Conservation (phyloP, 2,329 filamentous ascomycete species). For the Exophiala alcalophila region DNA sequence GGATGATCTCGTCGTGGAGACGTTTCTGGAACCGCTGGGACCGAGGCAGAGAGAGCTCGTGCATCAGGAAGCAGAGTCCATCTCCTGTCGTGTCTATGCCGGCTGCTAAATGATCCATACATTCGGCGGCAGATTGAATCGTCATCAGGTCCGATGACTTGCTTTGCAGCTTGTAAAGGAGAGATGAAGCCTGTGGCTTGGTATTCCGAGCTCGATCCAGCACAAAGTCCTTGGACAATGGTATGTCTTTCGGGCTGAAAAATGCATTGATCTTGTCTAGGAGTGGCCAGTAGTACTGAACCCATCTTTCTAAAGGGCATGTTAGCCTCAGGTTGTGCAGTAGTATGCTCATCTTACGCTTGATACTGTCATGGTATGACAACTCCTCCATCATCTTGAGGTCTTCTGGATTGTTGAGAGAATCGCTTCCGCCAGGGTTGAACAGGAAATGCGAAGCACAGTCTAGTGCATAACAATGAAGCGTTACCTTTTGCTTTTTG, state of each 20-base stretch:
- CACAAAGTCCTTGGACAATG: constrained; percentile 59
- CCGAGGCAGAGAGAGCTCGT: constrained; percentile 60
- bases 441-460: constrained; percentile 69
- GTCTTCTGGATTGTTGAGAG: constrained; percentile 55
- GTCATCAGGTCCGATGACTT: no score
- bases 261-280: constrained; percentile 51
- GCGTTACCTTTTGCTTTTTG: constrained; percentile 33
- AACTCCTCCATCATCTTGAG: constrained; percentile 66
- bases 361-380: constrained; percentile 64
- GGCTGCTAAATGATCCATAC: constrained; percentile 48
- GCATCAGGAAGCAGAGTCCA: constrained; percentile 67
- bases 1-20: constrained; percentile 53
- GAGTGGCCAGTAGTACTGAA: constrained; percentile 52
- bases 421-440: constrained; percentile 62
- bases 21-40: constrained; percentile 52
- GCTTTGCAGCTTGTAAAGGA: constrained; percentile 54
- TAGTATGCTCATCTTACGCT: no score
- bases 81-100: constrained; percentile 71
- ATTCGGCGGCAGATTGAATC: no score
- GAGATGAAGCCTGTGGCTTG: constrained; percentile 47
- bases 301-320: constrained; percentile 5
- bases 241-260: constrained; percentile 56
- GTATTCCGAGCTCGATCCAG: constrained; percentile 33
- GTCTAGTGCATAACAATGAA: constrained; percentile 68
- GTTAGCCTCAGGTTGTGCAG: no score